Base-by-base conservation (phyloP, 1,284 basidiomycete genomes). In the Crucibulum cyathiforme region DNA sequence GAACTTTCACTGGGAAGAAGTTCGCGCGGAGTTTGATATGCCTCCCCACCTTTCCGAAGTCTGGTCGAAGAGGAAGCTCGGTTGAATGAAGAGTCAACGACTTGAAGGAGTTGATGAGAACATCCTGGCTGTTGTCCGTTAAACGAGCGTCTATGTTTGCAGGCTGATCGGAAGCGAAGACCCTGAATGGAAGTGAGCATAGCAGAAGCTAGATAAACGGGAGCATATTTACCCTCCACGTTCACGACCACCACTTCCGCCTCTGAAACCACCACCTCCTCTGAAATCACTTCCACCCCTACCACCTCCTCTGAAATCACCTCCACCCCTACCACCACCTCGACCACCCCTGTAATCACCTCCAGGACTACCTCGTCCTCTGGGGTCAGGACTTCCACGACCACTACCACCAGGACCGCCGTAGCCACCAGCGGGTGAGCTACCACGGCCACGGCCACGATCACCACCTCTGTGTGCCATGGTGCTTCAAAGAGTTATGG, bases 1-100 rank as follows among this genome's bases (percentile, higher is more conserved):
- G 87, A 15, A 90, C 76, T 45, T 79, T 80, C 17, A 93, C 80
- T 1, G 90, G 86, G 74, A 93, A 93, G 77, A 88, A 92, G 64
- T 93, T 93, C 12, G 90, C 80, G 12, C 91, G 85, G 41, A 93
- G 77, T 63, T 83, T 88, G 73, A 92, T 85, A 36, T 73, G 62
- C 10, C 56, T 81, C 8, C 92, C 92, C 1, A 65, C 67, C 0
- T 78, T 87, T 5, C 92, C 92, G 70, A 86, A 90, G 58, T 81
- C 87, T 13, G 90, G 90, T 31, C 92, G 86, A 7, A 83, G 63
- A 12, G 92, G 92, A 47, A 92, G 78, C 10, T 87, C 83, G 45
- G 79, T 77, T 1, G 77, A 63, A n/a, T 72, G 71, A 7, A 87
- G 54, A 13, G 67, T 73, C 49, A 89, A 68, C 2, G 68, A 64